These are phyloP conservation scores for Pseudotsuga menziesii DNA, from an alignment of 75 land plant species.

Conservation along the genomic window DNA sequence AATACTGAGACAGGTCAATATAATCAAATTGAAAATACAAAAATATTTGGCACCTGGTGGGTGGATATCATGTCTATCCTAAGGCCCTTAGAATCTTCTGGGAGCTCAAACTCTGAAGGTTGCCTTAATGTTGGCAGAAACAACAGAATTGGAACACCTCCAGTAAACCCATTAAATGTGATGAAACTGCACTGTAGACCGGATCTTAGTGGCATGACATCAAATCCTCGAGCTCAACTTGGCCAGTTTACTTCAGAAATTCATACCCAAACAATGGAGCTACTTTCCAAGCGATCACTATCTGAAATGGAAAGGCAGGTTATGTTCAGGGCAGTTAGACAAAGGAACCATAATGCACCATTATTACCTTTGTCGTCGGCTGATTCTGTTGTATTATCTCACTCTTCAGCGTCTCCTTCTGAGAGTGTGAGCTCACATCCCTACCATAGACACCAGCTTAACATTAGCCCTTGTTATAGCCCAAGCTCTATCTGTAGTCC, in stretches of 20 bases:
- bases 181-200: not conserved
- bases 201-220: not conserved
- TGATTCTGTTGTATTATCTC: conserved; percentile 3
- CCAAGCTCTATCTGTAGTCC: not conserved
- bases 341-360: conserved; percentile 3
- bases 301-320: conserved; percentile 6
- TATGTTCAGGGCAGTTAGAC: conserved; percentile 2
- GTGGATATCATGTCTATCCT: conserved; percentile 7
- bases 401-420: not conserved
- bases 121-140: not conserved
- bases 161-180: not conserved
- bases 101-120: conserved; percentile 1
- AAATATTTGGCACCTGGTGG: not conserved
- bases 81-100: conserved; percentile 4
- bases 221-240: conserved; percentile 1
- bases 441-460: not conserved
- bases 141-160: conserved; percentile 1
- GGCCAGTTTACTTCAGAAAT: not conserved
- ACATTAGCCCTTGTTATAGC: conserved; percentile 7
- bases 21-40: not conserved
- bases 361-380: not conserved
- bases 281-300: not conserved
- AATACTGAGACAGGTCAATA: not conserved
- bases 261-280: not conserved
- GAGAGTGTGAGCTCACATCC: not conserved